Percentiles rank a stretch among this genome's conserved stretches.
phyloP scores from a whole-genome alignment of 2,329 filamentous ascomycete species.

The Nigrospora osmanthi region DNA sequence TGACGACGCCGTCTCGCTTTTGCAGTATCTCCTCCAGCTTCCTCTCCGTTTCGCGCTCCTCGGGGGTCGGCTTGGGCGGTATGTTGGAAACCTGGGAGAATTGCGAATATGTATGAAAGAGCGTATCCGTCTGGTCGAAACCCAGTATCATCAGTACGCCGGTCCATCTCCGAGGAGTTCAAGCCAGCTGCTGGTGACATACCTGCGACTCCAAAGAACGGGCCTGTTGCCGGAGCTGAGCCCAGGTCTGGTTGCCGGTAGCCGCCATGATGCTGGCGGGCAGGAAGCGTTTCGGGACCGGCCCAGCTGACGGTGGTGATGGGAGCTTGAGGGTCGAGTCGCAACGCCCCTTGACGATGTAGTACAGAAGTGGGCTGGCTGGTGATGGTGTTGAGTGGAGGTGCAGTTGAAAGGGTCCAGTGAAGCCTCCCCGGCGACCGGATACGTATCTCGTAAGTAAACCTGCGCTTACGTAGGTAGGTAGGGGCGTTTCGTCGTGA shows the following conservation, averaged over 20 bases:
- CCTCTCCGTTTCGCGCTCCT: constrained; percentile 71
- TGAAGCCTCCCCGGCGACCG: no score
- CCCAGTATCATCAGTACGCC: not conserved
- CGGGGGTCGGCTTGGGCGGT: constrained; percentile 74
- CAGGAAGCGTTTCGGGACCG: no score
- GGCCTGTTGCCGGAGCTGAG: constrained; percentile 88
- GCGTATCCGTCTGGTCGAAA: constrained; percentile 63
- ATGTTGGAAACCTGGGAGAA: constrained; percentile 76
- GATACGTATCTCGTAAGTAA: no score
- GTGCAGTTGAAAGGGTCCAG: no score
- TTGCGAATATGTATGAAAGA: constrained; percentile 84
- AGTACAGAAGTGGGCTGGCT: no score
- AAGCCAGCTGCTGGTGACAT: constrained; percentile 12
- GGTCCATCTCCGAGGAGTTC: not conserved
- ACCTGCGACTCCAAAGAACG: constrained; percentile 86
- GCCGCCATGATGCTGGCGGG: constrained; percentile 38
- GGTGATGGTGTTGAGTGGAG: no score
- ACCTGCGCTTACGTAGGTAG: no score
- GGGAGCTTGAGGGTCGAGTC: no score
- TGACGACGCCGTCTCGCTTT: constrained; percentile 73
- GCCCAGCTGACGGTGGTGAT: no score
- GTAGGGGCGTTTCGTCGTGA: no score
- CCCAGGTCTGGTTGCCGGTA: constrained; percentile 65
- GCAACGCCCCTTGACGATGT: no score
- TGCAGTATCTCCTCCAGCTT: constrained; percentile 80